Conservation (phyloP, 2,329 filamentous ascomycete species). For the Magnaporthiopsis rhizophila region DNA sequence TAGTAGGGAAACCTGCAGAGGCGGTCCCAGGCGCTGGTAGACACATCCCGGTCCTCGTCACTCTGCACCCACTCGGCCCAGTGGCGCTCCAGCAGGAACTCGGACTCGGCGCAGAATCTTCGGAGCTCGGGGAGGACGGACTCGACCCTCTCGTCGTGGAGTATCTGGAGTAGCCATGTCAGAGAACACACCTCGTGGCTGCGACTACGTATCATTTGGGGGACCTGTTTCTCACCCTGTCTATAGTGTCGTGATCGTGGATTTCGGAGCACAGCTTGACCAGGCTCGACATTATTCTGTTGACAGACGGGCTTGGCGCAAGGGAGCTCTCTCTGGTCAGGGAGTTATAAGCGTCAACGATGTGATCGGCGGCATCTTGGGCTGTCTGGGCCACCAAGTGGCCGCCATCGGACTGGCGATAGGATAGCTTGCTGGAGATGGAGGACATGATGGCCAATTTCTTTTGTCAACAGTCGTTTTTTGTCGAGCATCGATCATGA, state of each 20-base stretch:
- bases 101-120: constrained; percentile 32
- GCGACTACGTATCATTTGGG: neutral
- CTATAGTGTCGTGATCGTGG: neutral
- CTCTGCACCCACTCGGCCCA: constrained; percentile 31
- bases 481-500: neutral
- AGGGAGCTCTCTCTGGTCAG: neutral
- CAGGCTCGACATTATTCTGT: neutral
- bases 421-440: neutral
- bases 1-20: constrained; percentile 39
- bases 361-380: neutral
- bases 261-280: neutral
- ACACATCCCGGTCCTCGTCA: constrained; percentile 13
- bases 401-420: neutral
- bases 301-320: neutral
- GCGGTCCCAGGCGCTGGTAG: constrained; percentile 9
- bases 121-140: constrained; percentile 28
- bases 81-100: constrained; percentile 34
- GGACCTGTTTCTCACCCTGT: neutral
- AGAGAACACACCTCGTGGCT: neutral
- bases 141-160: constrained; percentile 22
- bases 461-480: neutral
- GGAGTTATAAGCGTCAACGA: neutral
- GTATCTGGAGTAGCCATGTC: constrained; percentile 19
- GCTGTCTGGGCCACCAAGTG: neutral
- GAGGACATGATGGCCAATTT: neutral